Evolutionary conservation across 495 filamentous ascomycete species (phyloP), one percentile per base, ranked within the genome.

Genomic region (Aspergillus sclerotioniger): DNA sequence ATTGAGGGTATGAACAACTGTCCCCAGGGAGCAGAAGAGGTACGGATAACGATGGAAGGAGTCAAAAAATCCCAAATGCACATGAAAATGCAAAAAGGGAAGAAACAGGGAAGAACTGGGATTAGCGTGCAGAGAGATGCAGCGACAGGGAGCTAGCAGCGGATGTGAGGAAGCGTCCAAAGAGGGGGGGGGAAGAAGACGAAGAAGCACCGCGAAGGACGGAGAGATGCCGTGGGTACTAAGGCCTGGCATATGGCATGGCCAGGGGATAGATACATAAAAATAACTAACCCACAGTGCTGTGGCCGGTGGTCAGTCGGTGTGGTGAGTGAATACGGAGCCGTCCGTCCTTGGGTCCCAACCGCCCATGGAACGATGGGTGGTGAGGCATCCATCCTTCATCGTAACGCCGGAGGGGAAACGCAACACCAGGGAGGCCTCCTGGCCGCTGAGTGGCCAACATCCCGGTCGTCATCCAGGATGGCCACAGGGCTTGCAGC

Each of bases 71-170:
- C n/a, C n/a, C n/a, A n/a, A 25, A 45, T 29, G n/a, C 16, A 44
- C 6, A 52, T 28, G 35, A 45, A 19, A 51, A 32, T 31, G 44
- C 17, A 53, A 48, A 45, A 45, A 50, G 32, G 57, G 51, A 46
- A 55, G 48, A 47, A 33, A 19, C 48, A 62, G 39, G 45, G 48
- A 51, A 20, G 57, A 25, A 41, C 20, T 19, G 33, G 52, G 47
- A 46, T 41, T 61, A 62, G 56, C 54, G 53, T 63, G 61, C 61
- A 64, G 58, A 43, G 47, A 33, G 44, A 57, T 58, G 58, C 58
- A 61, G 58, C 57, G 51, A 58, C 58, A 58, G 49, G 45, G 57
- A 44, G 28, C 49, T 19, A 19, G 19, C 21, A 43, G 32, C 51
- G 41, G 37, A 54, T 43, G 44, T 25, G 25, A 25, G 33, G 51